Base-by-base conservation (phyloP, 805 yeast species). In the Kazachstania bromeliacearum region DNA sequence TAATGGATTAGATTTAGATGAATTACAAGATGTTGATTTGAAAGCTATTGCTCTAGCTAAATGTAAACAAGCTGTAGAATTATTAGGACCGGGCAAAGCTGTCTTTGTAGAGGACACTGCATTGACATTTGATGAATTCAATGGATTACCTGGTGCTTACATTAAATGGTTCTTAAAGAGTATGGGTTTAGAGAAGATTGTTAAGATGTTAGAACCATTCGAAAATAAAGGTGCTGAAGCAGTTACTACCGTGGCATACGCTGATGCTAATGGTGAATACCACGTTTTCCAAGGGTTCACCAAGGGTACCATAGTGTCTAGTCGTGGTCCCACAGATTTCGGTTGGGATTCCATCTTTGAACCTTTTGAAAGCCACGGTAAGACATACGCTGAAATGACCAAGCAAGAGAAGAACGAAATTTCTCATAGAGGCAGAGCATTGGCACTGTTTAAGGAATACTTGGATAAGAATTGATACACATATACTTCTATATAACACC, bases 101-200 rank as follows among this genome's bases (percentile, higher is more conserved):
- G 96, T 85, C 0, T 67, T 92, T 39, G 96, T 88, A 3, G 99
- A 92, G 55, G 99, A 92, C 51, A 92, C 98, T 0, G 88, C 95
- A 34, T 70, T 92, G 27, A 84, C 81, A 4, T 92, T 82, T 59
- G 71, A 71, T 34, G 95, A 94, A 2, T 68, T 80, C 53, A 77
- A 82, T 35, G 80, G 77, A 12, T 70, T 92, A 34, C 99, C 99
- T 3, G 99, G 99, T 17, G 97, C 97, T 1, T 85, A 85, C 46
- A 74, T 77, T 60, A 89, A 89, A 60, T 89, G 98, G 98, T 92
- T 92, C 60, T 70, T 85, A 31, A 66, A 77, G 43, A 61, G 73
- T 10, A 57, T 88, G 45, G 96, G 96, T 0, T 68, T 83, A 23
- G 74, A 73, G 10, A 89, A 89, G 2, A 63, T 89, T 37, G 82